Base-by-base conservation (phyloP, 495 filamentous ascomycete species). In the Lophiotrema nucula region DNA sequence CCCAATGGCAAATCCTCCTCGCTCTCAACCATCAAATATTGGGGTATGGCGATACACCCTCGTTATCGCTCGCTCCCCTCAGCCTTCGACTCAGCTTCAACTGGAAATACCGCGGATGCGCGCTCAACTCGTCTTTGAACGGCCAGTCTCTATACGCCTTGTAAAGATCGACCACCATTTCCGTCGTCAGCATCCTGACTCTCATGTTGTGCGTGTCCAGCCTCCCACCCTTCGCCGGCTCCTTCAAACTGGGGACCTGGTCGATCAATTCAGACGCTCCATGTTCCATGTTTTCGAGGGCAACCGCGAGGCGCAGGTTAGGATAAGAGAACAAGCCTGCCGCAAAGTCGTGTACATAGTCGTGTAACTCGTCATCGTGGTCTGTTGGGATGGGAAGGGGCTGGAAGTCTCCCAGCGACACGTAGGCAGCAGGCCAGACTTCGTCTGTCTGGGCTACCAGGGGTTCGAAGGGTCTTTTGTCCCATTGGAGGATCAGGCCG, bases 401-500 rank as follows among this genome's bases (percentile, higher is more conserved):
- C 66, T 71, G 47, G 28, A 47, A 12, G 65, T 74, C 15, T 28
- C 50, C 16, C 64, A 79, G 16, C 77, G 79, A 75, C 44, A 43
- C 58, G 2, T 42, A 16, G 46, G 27, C n/a, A 25, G 12, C 53
- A 0, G 83, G 85, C 60, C 73, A 85, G 52, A 87, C 77, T 55
- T 91, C 87, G 3, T 79, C 67, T 0, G 66, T 25, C 11, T 76
- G 45, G 21, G 80, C 75, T 6, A 66, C 54, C 39, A 88, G 65
- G 3, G 82, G 79, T 19, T 87, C 81, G 41, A 77, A 82, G 6
- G 70, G 72, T 23, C 88, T 83, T 3, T 78, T 80, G 65, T 90
- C 86, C 82, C 82, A 89, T 46, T 72, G 53, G 1, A 90, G 71
- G 4, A 78, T 33, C 0, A 78, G 77, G 3, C 81, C 74, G 8